Evolutionary conservation across 2,329 filamentous ascomycete genomes (phyloP).

Genomic region (Penicillium vulpinum): DNA sequence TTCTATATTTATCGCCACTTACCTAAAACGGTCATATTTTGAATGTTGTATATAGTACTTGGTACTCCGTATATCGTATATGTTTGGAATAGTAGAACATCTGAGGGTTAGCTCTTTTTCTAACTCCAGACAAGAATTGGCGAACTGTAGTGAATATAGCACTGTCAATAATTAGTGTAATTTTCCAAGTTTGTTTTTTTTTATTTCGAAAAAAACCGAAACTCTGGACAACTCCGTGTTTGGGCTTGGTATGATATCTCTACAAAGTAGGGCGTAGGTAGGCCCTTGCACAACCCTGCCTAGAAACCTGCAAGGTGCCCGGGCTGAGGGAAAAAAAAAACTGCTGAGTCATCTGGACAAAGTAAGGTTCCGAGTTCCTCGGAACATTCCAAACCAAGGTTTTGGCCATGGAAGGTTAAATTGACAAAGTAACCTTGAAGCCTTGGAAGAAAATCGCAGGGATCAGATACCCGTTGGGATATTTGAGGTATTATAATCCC

Average conservation of each 20-base stretch:
- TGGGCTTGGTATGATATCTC: no score
- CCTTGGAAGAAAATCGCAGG: no score
- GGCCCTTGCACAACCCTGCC: background rate
- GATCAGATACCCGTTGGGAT: constrained; percentile 8
- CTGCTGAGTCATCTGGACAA: background rate
- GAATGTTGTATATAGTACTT: no score
- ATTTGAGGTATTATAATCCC: constrained; percentile 2
- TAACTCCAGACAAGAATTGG: no score
- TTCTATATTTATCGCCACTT: background rate
- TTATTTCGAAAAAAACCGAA: no score
- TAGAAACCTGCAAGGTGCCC: no score
- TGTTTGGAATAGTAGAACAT: background rate
- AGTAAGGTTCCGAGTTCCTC: background rate
- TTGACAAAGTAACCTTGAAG: background rate
- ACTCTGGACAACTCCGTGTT: no score
- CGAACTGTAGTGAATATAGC: no score
- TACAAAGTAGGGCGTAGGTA: no score
- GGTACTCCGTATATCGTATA: background rate
- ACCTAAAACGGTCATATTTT: background rate
- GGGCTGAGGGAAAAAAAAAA: background rate
- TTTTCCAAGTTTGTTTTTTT: no score
- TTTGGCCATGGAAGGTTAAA: background rate
- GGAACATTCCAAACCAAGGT: background rate
- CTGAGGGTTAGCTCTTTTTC: no score
- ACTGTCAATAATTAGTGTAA: background rate